Evolutionary conservation across 805 yeast genomes (phyloP), one percentile per base, ranked within the genome.

Genomic region (Wickerhamiella dianesei): DNA sequence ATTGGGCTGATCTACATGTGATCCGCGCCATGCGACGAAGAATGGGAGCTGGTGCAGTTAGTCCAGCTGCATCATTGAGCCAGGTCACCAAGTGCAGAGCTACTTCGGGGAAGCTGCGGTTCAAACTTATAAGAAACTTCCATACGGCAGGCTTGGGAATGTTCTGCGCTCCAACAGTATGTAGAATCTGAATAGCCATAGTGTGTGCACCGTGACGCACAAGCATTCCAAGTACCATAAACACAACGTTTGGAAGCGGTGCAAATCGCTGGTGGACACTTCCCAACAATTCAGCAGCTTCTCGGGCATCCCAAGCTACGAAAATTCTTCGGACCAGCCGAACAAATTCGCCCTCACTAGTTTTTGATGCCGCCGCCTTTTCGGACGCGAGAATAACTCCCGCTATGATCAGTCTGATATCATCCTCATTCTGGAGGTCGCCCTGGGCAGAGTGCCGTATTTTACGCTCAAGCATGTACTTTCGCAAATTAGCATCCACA

Each of bases 381-480:
- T 60, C 63, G 1, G 56, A 42, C 20, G 59, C 50, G 5, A 60
- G 29, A 3, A 53, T 43, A 49, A 61, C 44, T 2, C 63, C 64
- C 2, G 58, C 57, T 4, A 56, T 46, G 1, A 60, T 44, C 9
- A 61, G 50, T 46, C 55, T 54, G 32, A 59, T 48, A 36, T 61
- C 64, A 6, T 51, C 55, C 40, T 55, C 56, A 37, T 45, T 45
- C 41, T 52, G 55, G 37, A 48, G 42, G 8, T 45, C 21, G 9
- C 14, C 4, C 14, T 41, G 40, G 3, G 39, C 43, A 9, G 45
- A 48, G 3, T 37, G 37, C 12, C 41, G n/a, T 2, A 35, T 16
- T 6, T 43, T 29, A 2, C 54, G 44, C 2, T 21, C 42, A 9
- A 25, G 40, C 25, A 37, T 40, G 3, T 45, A 43, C 13, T 41